Evolutionary conservation across 75 land plant genomes (phyloP), one percentile per base, ranked within the genome.

Genomic region (Ceratopteris richardii): DNA sequence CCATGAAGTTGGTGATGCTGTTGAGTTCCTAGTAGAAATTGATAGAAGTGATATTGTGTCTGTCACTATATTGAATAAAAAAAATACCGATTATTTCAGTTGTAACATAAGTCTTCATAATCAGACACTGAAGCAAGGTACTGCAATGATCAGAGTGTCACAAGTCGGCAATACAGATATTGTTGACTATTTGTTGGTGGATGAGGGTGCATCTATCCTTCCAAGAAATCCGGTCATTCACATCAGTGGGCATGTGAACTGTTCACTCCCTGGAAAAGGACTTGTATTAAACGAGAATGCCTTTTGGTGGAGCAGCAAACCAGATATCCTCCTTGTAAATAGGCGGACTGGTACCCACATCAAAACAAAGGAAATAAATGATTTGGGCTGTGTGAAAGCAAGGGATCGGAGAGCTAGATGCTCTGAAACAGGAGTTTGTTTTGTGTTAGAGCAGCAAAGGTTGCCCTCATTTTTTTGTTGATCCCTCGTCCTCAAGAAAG

Each of bases 141-240:
- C 61, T 62, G 90, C 96, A 64, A 77, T 94, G 65, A 63, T 94
- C 1, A 80, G 80, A 51, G 43, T 94, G 40, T 74, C 77, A 17
- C 65, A 77, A 1, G 51, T 64, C 25, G 29, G 47, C 21, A 53
- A 56, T 44, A 77, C 76, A 29, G 55, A 47, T 13, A 69, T 65
- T 62, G 66, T 78, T 51, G 96, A 83, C 63, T 94, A 74, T 61
- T 66, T 91, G 25, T 33, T 87, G 88, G 61, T 94, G 47, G 72
- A 74, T 55, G 96, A 86, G 51, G 98, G 96, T 28, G 85, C 88
- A 43, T 79, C 69, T 40, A 29, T 89, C 29, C 51, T 48, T 66
- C 96, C 98, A 42, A 70, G 63, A 26, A 86, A 77, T 66, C 88
- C 96, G 27, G 61, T 77, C 31, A 46, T 94, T 13, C 79, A 72